Base-by-base conservation (phyloP, 2,329 filamentous ascomycete genomes). In the Colletotrichum tropicicola region DNA sequence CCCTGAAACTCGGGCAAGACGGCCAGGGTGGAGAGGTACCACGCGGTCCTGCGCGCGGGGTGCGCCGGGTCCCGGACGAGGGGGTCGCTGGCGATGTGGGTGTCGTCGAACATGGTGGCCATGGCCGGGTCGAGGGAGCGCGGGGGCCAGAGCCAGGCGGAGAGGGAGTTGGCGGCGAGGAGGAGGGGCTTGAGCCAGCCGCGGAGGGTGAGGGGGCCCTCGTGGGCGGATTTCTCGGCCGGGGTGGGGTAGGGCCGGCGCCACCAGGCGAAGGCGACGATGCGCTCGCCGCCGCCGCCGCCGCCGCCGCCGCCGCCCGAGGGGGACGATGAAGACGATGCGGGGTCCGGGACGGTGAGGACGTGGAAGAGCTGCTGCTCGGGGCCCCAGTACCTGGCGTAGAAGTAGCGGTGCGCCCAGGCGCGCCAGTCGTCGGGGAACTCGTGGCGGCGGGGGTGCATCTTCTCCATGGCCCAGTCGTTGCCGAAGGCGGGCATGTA, bases 1-100 rank as follows among this genome's bases (percentile, higher is more conserved):
- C 77, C 74, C 58, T 80, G 77, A 1, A 67, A 54, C 6, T 52
- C 53, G 1, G 78, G 76, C 21, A 70, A 66, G 8, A 79, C 73
- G n/a, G 69, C 73, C 19, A 79, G 62, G 17, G 70, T 74, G 51
- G 74, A 74, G 9, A 80, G 71, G 62, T 80, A 80, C 74, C 73
- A 77, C 13, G 75, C 76, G 7, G 69, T 62, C 27, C 66, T 70
- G 27, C 75, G 75, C 27, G 71, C 70, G 27, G 71, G 70, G 23
- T 73, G 70, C 48, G 67, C 69, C 19, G 77, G 69, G 47, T 68
- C 66, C 10, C 64, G 23, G 25, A 74, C 55, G 9, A 65, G 25
- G 6, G 71, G 70, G 53, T 74, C 71, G 39, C 75, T 51, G 32
- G 61, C 53, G 30, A 65, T 58, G 55, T 75, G 71, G 55, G 70